phyloP scores from a whole-genome alignment of 1,139 yeast species.

The Geotrichum candidum region DNA sequence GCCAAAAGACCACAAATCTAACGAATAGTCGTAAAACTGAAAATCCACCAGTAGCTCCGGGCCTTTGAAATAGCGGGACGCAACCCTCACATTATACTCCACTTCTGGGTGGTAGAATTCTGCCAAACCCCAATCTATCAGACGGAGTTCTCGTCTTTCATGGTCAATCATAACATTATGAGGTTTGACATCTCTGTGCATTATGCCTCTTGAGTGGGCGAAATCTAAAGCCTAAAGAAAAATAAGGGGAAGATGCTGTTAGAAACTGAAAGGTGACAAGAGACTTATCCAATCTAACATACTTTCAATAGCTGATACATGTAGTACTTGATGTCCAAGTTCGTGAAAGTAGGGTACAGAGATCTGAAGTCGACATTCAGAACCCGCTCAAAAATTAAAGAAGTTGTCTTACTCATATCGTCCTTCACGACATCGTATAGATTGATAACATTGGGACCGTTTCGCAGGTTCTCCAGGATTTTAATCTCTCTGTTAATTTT shows the following conservation, averaged over 20 bases:
- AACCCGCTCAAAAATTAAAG: constrained; percentile 78
- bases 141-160: constrained; percentile 52
- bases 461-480: constrained; percentile 72
- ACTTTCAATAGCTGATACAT: constrained; percentile 68
- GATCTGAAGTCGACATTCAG: constrained; percentile 82
- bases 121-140: constrained; percentile 96
- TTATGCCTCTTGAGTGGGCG: constrained; percentile 91
- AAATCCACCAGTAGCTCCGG: constrained; percentile 87
- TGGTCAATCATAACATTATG: constrained; percentile 96
- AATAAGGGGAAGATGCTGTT: neutral
- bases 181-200: constrained; percentile 96
- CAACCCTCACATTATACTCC: constrained; percentile 91
- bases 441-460: constrained; percentile 73
- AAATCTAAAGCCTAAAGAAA: constrained; percentile 60
- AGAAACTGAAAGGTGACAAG: neutral
- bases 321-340: constrained; percentile 71
- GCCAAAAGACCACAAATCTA: constrained; percentile 92
- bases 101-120: constrained; percentile 90
- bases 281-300: neutral
- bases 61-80: constrained; percentile 89
- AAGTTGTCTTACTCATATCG: constrained; percentile 78
- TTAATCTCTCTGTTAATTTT: constrained; percentile 89
- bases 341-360: constrained; percentile 75
- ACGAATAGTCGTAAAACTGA: constrained; percentile 82
- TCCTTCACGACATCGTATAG: constrained; percentile 79